Evolutionary conservation across 2,329 filamentous ascomycete genomes (phyloP).

Genomic region (Aspergillus hortae): DNA sequence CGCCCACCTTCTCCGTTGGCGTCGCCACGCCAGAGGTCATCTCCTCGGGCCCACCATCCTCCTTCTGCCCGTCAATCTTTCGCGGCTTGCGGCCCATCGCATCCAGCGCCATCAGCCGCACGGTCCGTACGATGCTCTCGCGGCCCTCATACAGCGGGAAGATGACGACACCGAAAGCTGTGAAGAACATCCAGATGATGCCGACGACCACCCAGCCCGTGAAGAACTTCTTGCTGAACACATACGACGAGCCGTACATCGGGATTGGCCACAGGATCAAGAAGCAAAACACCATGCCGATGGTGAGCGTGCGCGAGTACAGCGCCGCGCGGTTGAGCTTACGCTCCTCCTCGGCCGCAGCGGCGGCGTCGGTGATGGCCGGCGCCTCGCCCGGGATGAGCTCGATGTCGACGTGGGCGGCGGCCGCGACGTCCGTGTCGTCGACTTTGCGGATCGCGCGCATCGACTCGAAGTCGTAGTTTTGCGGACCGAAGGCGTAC

Average conservation of each 20-base stretch:
- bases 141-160: conserved; percentile 81
- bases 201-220: conserved; percentile 75
- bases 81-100: conserved; percentile 42
- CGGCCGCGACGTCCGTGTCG: conserved; percentile 66
- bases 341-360: conserved; percentile 40
- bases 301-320: conserved; percentile 57
- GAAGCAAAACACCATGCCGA: conserved; percentile 64
- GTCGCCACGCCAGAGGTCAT: conserved; percentile 6
- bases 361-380: conserved; percentile 27
- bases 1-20: conserved; percentile 8
- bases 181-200: conserved; percentile 77
- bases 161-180: conserved; percentile 68
- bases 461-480: conserved; percentile 88
- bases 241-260: conserved; percentile 77
- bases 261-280: conserved; percentile 89
- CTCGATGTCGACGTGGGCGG: conserved; percentile 64
- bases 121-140: conserved; percentile 59
- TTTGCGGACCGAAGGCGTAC: conserved; percentile 63
- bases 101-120: conserved; percentile 61
- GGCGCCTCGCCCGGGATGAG: conserved; percentile 52
- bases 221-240: conserved; percentile 80
- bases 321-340: conserved; percentile 53
- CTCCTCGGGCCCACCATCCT: conserved; percentile 3
- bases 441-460: conserved; percentile 72
- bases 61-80: conserved; percentile 25